These are phyloP conservation scores for Gossypium lobatum DNA, from an alignment of 441 rosid species.

Conservation along the genomic window DNA sequence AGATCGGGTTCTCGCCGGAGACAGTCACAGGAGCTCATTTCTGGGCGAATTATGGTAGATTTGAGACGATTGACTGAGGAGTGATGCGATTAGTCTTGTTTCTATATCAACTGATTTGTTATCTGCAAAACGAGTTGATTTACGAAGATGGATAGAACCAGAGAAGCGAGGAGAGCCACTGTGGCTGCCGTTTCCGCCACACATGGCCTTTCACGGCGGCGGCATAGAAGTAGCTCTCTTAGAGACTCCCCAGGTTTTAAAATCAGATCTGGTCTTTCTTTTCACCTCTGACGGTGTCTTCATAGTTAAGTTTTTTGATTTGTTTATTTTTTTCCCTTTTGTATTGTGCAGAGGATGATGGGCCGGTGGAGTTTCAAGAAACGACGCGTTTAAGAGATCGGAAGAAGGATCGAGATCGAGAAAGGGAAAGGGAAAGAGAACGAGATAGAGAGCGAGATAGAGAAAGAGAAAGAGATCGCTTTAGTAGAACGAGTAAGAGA, in stretches of 20 bases:
- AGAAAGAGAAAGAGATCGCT: constrained; percentile 63
- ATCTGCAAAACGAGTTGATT: not conserved
- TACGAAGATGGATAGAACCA: constrained; percentile 69
- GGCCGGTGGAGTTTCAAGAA: constrained; percentile 63
- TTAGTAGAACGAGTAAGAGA: constrained; percentile 61
- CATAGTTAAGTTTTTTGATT: constrained; percentile 10
- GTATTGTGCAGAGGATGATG: constrained; percentile 58
- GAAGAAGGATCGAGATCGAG: constrained; percentile 74
- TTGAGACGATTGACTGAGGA: constrained; percentile 38
- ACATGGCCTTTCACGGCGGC: constrained; percentile 64
- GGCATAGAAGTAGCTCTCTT: constrained; percentile 62
- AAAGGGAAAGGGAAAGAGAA: constrained; percentile 23
- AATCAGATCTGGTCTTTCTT: constrained; percentile 30
- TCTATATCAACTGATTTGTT: constrained; percentile 20
- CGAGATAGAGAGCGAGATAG: constrained; percentile 43
- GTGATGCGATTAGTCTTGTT: constrained; percentile 17
- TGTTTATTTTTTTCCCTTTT: not conserved
- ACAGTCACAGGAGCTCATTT: not conserved
- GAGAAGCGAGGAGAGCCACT: constrained; percentile 74
- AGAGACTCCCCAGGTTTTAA: constrained; percentile 83
- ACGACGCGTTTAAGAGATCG: constrained; percentile 80
- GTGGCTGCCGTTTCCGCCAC: constrained; percentile 69
- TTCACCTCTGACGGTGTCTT: not conserved
- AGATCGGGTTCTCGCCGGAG: constrained; percentile 4
- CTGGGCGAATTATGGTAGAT: constrained; percentile 26